Evolutionary conservation across 108 stramenopile genomes (phyloP).

Genomic region (Fragilaria radians): DNA sequence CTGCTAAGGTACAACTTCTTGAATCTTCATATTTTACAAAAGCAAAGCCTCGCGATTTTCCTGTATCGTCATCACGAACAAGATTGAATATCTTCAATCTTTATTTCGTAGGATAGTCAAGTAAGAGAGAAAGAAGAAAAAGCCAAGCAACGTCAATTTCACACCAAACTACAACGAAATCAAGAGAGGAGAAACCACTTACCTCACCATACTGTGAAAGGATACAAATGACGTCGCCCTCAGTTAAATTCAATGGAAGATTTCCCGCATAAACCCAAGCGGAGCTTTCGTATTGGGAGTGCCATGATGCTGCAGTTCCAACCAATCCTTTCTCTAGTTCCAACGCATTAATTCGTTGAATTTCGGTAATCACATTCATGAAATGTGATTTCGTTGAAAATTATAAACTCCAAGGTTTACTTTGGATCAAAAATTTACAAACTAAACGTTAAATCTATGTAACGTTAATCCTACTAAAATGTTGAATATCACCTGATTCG

Average conservation of each 20-base stretch:
- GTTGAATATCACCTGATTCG: no score
- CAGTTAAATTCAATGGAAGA: constrained; percentile 79
- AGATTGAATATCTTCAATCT: constrained; percentile 90
- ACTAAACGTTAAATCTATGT: no score
- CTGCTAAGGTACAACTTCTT: constrained; percentile 90
- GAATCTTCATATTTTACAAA: constrained; percentile 92
- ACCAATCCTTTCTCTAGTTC: constrained; percentile 84
- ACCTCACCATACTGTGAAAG: constrained; percentile 89
- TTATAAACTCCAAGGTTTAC: no score
- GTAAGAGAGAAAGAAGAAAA: constrained; percentile 3
- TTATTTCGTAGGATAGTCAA: constrained; percentile 11
- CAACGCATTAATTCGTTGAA: constrained; percentile 84
- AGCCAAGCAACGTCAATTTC: not conserved
- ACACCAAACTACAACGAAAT: constrained; percentile 1
- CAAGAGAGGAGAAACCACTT: not conserved
- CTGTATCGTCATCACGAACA: constrained; percentile 90
- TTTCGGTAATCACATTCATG: constrained; percentile 88
- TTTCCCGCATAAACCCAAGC: constrained; percentile 97
- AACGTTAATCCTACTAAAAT: no score
- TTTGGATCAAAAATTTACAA: no score
- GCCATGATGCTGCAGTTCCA: constrained; percentile 93
- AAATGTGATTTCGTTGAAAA: no score
- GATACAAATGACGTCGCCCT: constrained; percentile 96
- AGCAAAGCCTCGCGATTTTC: constrained; percentile 84
- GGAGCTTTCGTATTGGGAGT: constrained; percentile 83